phyloP scores from a whole-genome alignment of 2,329 filamentous ascomycete species.

The Diaporthe caulivora region DNA sequence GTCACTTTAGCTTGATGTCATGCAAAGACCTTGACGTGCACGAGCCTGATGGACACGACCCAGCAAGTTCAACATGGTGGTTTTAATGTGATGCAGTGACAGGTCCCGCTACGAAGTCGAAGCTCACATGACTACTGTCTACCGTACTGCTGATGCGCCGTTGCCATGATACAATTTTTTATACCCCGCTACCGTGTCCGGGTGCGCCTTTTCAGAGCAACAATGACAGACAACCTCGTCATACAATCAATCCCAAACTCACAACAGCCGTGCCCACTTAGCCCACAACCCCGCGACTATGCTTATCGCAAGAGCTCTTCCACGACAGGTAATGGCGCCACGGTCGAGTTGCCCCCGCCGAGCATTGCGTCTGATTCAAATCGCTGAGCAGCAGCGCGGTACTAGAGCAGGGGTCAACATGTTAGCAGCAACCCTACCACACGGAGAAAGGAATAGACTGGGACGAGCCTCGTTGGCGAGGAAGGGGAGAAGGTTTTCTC shows the following conservation, averaged over 20 bases:
- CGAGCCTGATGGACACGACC: too few species aligned
- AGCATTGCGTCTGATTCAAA: slow-evolving; percentile 35
- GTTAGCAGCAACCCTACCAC: slow-evolving; percentile 26
- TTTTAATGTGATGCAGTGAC: background rate
- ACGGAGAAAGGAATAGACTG: background rate
- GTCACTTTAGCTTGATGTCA: background rate
- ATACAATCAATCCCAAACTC: background rate
- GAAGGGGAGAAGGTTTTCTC: slow-evolving; percentile 45
- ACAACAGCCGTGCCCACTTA: background rate
- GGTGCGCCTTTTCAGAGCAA: background rate
- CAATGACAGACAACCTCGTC: background rate
- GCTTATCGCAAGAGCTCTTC: slow-evolving; percentile 36
- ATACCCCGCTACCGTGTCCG: slow-evolving; percentile 2
- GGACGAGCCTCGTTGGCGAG: background rate
- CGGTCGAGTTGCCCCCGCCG: slow-evolving; percentile 17
- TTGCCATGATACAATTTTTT: slow-evolving; percentile 1
- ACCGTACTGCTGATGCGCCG: background rate
- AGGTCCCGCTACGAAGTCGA: background rate
- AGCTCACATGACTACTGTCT: background rate
- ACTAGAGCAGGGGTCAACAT: slow-evolving; percentile 46
- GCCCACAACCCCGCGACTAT: background rate
- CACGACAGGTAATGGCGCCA: slow-evolving; percentile 15
- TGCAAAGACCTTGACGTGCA: background rate
- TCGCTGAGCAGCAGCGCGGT: slow-evolving; percentile 47
- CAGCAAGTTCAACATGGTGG: background rate